Base-by-base conservation (phyloP, 805 yeast genomes). In the Phaffomyces antillensis region DNA sequence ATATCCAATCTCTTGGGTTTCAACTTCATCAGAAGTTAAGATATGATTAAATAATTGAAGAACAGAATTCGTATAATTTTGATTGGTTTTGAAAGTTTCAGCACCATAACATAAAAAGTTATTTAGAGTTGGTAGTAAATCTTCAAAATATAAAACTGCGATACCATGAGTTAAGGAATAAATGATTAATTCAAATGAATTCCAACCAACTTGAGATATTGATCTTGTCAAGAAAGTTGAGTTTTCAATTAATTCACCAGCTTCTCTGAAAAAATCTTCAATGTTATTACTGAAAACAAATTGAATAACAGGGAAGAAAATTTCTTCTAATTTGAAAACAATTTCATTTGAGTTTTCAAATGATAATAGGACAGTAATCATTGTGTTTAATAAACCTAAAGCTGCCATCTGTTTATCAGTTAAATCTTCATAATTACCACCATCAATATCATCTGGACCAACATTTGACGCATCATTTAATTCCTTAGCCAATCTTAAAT, bases 331-430 rank as follows among this genome's bases (percentile, higher is more conserved):
- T 58, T 71, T 73, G 23, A 63, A 65, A 15, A 87, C 81, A 41
- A 84, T 73, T 36, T 79, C 85, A 9, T 70, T 70, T 2, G 96
- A 82, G 58, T 83, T 84, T 62, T 93, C 96, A 66, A 90, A 79
- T 5, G 96, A 81, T 41, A 86, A 65, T 36, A 91, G 65, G 43
- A 91, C 82, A 0, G 96, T 87, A 30, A 84, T 77, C 66, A 90
- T 75, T 3, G 96, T 90, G 53, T 82, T 83, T 51, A 91, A 63
- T 31, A 89, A 74, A 13, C 96, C 95, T 18, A 81, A 66, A 0
- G 90, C 95, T 18, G 96, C 88, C 75, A 81, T 77, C 37, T 82
- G 79, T 62, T 88, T 89, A 48, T 86, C 95, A 13, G 77, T 73
- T 35, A 64, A 63, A 43, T 68, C 75, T 20, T 68, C 69, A 33